Percentiles rank a stretch among this genome's conserved stretches.
phyloP scores from a whole-genome alignment of 2,329 filamentous ascomycete species.

The Chalaropsis thielavioides region DNA sequence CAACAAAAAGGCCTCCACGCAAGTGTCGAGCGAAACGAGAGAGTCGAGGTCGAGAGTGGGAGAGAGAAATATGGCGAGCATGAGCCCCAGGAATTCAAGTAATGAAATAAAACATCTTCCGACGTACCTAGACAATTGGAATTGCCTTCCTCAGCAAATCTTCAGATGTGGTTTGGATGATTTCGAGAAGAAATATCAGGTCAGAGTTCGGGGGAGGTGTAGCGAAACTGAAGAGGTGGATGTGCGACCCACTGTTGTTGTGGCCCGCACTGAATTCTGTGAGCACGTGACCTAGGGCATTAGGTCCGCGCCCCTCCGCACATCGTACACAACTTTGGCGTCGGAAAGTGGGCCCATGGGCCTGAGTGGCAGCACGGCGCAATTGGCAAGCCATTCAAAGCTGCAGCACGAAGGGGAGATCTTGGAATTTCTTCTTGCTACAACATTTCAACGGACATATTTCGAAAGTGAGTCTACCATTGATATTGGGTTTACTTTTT shows the following conservation, averaged over 20 bases:
- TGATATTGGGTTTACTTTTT: constrained; percentile 19
- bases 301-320: constrained; percentile 18
- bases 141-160: constrained; percentile 50
- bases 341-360: neutral
- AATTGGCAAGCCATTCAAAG: constrained; percentile 10
- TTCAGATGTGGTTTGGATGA: constrained; percentile 35
- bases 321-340: constrained; percentile 3
- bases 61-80: constrained; percentile 6
- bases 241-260: constrained; percentile 21
- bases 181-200: constrained; percentile 23
- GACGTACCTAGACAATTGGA: constrained; percentile 49
- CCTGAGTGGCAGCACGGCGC: constrained; percentile 8
- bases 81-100: constrained; percentile 9
- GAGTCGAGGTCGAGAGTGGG: constrained; percentile 12
- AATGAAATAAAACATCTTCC: constrained; percentile 32
- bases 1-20: neutral
- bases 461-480: constrained; percentile 14
- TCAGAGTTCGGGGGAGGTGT: neutral
- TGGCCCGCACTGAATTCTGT: neutral
- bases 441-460: constrained; percentile 17
- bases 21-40: constrained; percentile 10
- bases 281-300: constrained; percentile 19
- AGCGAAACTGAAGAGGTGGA: constrained; percentile 20
- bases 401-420: neutral
- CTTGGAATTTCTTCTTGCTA: constrained; percentile 12